Conservation (phyloP, 2,329 filamentous ascomycete species). For the Alternaria atra region DNA sequence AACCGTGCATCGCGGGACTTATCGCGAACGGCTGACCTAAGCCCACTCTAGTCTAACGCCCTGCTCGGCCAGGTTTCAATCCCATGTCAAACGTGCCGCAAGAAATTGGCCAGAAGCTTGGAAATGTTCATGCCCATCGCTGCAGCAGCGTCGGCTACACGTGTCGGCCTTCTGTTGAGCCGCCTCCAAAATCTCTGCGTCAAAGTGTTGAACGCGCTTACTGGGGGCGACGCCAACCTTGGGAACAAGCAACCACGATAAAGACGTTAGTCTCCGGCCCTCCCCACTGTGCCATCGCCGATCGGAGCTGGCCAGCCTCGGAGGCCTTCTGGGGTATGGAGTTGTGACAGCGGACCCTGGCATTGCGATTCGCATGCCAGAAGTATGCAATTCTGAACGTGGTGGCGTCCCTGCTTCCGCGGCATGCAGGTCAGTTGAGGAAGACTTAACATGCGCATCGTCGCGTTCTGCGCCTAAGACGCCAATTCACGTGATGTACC, state of each 20-base stretch:
- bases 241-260: conserved; percentile 28
- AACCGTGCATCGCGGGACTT: conserved; percentile 36
- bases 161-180: conserved; percentile 11
- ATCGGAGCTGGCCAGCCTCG: conserved; percentile 18
- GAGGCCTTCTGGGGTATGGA: conserved; percentile 22
- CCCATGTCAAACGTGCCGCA: conserved; percentile 23
- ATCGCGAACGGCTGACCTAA: conserved; percentile 26
- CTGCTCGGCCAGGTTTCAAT: conserved; percentile 23
- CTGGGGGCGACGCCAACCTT: conserved; percentile 24
- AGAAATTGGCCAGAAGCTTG: conserved; percentile 14
- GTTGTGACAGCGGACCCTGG: conserved; percentile 14
- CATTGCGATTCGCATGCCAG: conserved; percentile 7
- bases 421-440: not conserved
- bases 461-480: conserved; percentile 6
- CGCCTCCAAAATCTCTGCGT: conserved; percentile 13
- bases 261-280: conserved; percentile 12
- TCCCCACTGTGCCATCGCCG: conserved; percentile 24
- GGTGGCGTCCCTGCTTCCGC: conserved; percentile 2
- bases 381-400: not conserved
- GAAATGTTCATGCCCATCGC: not conserved
- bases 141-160: conserved; percentile 4
- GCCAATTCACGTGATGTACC: conserved; percentile 14
- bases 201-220: conserved; percentile 42
- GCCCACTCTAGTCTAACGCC: conserved; percentile 22
- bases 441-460: not conserved